phyloP scores from a whole-genome alignment of 345 rosid species.

The Raphanus sativus region DNA sequence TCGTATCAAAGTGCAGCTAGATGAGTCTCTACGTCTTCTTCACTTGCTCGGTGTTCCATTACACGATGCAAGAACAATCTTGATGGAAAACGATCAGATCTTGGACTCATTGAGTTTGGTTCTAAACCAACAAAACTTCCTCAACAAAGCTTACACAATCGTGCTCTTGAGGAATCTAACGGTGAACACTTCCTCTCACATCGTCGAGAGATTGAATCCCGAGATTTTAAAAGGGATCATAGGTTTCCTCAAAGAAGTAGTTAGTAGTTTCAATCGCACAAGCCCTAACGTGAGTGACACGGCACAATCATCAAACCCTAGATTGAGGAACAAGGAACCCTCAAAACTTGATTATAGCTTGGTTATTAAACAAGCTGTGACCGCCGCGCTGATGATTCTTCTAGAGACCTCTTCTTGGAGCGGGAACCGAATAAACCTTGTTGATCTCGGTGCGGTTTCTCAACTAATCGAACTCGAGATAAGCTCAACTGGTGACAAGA shows the following conservation, averaged over 20 bases:
- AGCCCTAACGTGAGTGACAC: background rate
- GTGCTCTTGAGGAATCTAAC: slow-evolving; percentile 43
- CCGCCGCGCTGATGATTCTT: slow-evolving; percentile 51
- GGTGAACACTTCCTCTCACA: slow-evolving; percentile 38
- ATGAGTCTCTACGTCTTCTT: slow-evolving; percentile 59
- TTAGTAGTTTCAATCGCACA: background rate
- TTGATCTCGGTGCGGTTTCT: slow-evolving; percentile 52
- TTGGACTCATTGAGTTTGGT: slow-evolving; percentile 55
- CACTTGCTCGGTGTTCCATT: slow-evolving; percentile 43
- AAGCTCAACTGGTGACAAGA: slow-evolving; percentile 34
- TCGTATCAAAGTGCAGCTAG: slow-evolving; percentile 37
- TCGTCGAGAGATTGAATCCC: slow-evolving; percentile 50
- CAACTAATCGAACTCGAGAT: slow-evolving; percentile 71
- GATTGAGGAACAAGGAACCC: background rate
- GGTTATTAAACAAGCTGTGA: slow-evolving; percentile 48
- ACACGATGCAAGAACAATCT: slow-evolving; percentile 35
- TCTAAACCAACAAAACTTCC: slow-evolving; percentile 40
- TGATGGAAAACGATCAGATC: slow-evolving; percentile 36
- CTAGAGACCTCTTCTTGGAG: slow-evolving; percentile 51
- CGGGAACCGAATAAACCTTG: slow-evolving; percentile 54
- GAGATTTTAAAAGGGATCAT: slow-evolving; percentile 44
- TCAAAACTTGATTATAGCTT: slow-evolving; percentile 24
- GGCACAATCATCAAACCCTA: slow-evolving; percentile 18
- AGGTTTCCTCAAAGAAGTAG: slow-evolving; percentile 39
- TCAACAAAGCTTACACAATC: slow-evolving; percentile 45